A percentile compares a stretch with the other conserved stretches of the same genome.
Conservation (phyloP, 1,139 yeast species). For the Yamadazyma oceani region DNA sequence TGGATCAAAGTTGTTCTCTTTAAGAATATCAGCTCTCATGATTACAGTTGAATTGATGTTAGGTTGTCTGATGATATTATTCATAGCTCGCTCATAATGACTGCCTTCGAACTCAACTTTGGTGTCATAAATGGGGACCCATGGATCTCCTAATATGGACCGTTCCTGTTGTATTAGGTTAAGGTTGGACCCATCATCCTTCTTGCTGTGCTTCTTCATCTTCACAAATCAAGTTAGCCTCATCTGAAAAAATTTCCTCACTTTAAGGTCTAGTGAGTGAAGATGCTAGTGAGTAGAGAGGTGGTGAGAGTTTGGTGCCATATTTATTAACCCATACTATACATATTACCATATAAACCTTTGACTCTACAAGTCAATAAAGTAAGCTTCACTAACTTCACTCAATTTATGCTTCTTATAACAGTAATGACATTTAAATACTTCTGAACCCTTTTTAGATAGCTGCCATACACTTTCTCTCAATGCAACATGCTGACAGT, state of each 20-base stretch:
- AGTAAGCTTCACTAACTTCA: slow-evolving; percentile 45
- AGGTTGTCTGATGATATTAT: slow-evolving; percentile 79
- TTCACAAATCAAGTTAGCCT: no score
- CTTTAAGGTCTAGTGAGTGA: no score
- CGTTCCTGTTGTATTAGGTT: slow-evolving; percentile 10
- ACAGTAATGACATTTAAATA: slow-evolving; percentile 50
- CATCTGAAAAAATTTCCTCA: slow-evolving; percentile 6
- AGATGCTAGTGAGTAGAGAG: no score
- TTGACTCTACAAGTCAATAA: slow-evolving; percentile 42
- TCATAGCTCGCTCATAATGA: slow-evolving; percentile 77
- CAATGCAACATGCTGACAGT: slow-evolving; percentile 46
- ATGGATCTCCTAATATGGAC: slow-evolving; percentile 60
- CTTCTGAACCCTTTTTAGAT: slow-evolving; percentile 41
- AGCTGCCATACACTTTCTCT: slow-evolving; percentile 49
- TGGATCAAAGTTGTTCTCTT: slow-evolving; percentile 49
- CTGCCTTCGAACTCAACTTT: slow-evolving; percentile 42
- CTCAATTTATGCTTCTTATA: slow-evolving; percentile 45
- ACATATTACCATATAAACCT: no score
- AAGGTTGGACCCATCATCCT: slow-evolving; percentile 8
- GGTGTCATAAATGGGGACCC: slow-evolving; percentile 60
- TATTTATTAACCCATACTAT: no score
- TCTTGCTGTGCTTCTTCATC: slow-evolving; percentile 16
- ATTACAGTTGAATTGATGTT: slow-evolving; percentile 91
- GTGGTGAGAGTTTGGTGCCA: no score
- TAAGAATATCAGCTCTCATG: slow-evolving; percentile 79